phyloP scores from a whole-genome alignment of 2,329 filamentous ascomycete genomes.

The Emmonsia crescens region DNA sequence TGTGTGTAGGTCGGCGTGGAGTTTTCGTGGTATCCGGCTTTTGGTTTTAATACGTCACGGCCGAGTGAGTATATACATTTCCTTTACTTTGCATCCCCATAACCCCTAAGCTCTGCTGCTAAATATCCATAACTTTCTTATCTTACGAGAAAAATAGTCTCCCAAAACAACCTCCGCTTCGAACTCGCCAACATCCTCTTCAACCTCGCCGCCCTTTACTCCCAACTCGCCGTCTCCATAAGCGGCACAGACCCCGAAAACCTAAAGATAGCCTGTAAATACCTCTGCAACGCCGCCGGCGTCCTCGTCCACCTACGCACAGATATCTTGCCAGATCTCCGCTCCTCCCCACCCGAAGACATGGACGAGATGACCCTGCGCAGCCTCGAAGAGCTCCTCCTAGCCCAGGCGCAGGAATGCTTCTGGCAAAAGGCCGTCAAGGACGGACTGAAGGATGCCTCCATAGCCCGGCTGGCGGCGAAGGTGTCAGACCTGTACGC shows the following conservation, averaged over 20 bases:
- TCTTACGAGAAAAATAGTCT: constrained; percentile 25
- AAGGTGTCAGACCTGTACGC: constrained; percentile 87
- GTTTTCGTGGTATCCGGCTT: constrained; percentile 89
- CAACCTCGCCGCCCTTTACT: constrained; percentile 88
- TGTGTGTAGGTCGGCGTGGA: constrained; percentile 70
- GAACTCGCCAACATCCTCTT: constrained; percentile 88
- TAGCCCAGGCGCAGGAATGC: constrained; percentile 92
- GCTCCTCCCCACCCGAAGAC: constrained; percentile 78
- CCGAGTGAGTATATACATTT: constrained; percentile 37
- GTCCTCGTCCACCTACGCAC: constrained; percentile 69
- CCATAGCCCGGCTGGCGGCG: constrained; percentile 82
- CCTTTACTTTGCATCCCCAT: not conserved
- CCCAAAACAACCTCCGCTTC: constrained; percentile 59
- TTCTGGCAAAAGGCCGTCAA: constrained; percentile 97
- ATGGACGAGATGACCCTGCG: constrained; percentile 86
- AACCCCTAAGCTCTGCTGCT: not conserved
- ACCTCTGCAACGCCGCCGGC: constrained; percentile 79
- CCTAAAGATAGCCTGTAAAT: constrained; percentile 77
- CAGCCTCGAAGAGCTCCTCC: constrained; percentile 67
- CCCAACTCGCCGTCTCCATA: constrained; percentile 73
- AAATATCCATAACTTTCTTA: not conserved
- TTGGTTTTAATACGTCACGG: constrained; percentile 77
- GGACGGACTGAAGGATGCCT: constrained; percentile 83
- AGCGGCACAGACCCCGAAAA: constrained; percentile 71
- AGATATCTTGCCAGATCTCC: constrained; percentile 68